A percentile compares a stretch with the other conserved stretches of the same genome.
Evolutionary conservation across 73 alveolate genomes (phyloP).

Genomic region (Stentor roeselii): DNA sequence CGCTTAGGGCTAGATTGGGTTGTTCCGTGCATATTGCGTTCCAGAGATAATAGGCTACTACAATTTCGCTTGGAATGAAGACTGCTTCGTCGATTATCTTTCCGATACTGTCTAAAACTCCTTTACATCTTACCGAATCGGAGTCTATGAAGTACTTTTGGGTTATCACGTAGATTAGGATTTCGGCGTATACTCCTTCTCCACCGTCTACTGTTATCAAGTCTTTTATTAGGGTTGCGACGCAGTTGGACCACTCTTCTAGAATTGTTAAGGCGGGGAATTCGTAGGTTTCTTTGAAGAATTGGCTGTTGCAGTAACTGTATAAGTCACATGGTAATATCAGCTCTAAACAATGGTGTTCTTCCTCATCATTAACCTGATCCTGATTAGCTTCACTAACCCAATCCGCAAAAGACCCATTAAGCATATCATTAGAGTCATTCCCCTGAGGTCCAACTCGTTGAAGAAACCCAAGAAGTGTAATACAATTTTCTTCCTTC

Average conservation of each 20-base stretch:
- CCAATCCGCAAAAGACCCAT: constrained; percentile 24
- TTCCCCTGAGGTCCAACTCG: constrained; percentile 19
- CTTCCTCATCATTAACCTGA: background rate
- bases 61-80: constrained; percentile 44
- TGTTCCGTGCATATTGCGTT: constrained; percentile 53
- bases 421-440: constrained; percentile 23
- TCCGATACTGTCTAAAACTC: constrained; percentile 35
- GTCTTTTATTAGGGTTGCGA: constrained; percentile 51
- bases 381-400: background rate
- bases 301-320: background rate
- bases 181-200: constrained; percentile 57
- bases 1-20: constrained; percentile 44
- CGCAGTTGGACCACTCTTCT: constrained; percentile 49
- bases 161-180: constrained; percentile 34
- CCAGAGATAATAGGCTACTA: constrained; percentile 42
- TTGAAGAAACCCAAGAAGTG: constrained; percentile 17
- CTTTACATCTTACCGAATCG: constrained; percentile 35
- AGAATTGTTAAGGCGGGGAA: constrained; percentile 44
- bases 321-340: constrained; percentile 25
- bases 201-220: constrained; percentile 55
- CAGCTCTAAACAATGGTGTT: constrained; percentile 1
- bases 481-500: constrained; percentile 9
- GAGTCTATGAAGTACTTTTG: constrained; percentile 38
- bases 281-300: constrained; percentile 35
- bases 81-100: constrained; percentile 31